phyloP scores from a whole-genome alignment of 2,329 filamentous ascomycete genomes.

The Didymella exigua region DNA sequence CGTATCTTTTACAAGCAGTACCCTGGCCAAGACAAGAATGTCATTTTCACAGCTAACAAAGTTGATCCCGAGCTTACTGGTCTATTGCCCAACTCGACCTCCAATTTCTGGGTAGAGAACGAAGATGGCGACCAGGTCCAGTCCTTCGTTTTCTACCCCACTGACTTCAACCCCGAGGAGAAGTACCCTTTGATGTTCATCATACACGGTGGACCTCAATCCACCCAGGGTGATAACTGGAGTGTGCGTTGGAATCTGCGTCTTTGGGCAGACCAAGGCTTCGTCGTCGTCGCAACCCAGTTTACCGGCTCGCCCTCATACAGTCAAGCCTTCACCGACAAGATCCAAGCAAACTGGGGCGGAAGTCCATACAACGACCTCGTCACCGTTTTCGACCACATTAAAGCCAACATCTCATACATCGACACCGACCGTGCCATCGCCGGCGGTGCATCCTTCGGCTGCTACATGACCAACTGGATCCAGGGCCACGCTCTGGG shows the following conservation, averaged over 20 bases:
- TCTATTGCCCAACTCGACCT: constrained; percentile 65
- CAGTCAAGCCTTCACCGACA: constrained; percentile 76
- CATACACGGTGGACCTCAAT: constrained; percentile 83
- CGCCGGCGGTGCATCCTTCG: constrained; percentile 67
- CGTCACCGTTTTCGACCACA: constrained; percentile 76
- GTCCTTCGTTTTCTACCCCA: constrained; percentile 68
- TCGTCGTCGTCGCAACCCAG: constrained; percentile 79
- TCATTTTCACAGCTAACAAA: constrained; percentile 65
- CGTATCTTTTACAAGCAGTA: constrained; percentile 41
- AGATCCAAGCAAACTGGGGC: constrained; percentile 81
- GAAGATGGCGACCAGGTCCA: constrained; percentile 64
- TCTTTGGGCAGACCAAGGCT: constrained; percentile 85
- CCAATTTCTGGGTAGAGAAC: constrained; percentile 73
- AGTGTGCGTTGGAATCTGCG: constrained; percentile 83
- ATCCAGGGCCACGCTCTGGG: constrained; percentile 86
- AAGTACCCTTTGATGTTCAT: constrained; percentile 80
- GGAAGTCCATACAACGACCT: constrained; percentile 83
- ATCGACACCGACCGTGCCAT: constrained; percentile 75
- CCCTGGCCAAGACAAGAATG: constrained; percentile 41
- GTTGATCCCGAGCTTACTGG: constrained; percentile 70
- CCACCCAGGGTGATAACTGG: constrained; percentile 75
- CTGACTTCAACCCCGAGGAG: constrained; percentile 68
- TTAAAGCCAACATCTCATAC: constrained; percentile 68
- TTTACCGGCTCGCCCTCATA: constrained; percentile 84
- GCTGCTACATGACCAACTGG: constrained; percentile 67